Conservation (phyloP, 306 rosid genomes). For the Morella rubra region DNA sequence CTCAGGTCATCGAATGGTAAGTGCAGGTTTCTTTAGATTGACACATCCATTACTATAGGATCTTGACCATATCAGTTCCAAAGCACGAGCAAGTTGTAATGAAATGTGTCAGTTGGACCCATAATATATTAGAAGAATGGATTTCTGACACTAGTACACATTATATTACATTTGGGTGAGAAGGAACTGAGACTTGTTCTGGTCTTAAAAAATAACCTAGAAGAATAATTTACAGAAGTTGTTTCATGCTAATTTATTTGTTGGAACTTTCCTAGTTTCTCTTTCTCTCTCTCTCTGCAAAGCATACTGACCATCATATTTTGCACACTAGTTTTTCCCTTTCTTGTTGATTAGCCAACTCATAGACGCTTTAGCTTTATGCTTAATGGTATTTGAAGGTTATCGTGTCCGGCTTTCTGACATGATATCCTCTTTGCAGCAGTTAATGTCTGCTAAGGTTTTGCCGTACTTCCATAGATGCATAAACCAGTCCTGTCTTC, state of each 20-base stretch:
- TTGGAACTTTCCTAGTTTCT: neutral
- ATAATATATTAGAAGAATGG: neutral
- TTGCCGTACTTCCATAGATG: neutral
- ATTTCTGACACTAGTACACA: neutral
- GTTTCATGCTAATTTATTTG: neutral
- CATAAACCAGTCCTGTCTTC: conserved; percentile 9
- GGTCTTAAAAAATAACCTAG: neutral
- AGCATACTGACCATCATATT: neutral
- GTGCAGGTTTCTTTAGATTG: conserved; percentile 27
- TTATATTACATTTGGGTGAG: neutral
- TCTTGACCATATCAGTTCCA: neutral
- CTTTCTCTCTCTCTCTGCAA: neutral
- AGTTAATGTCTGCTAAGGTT: neutral
- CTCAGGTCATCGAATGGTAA: conserved; percentile 98
- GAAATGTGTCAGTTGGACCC: neutral
- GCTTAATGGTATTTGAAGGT: neutral
- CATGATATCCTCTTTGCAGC: neutral
- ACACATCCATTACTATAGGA: neutral
- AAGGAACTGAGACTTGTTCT: neutral
- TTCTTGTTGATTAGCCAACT: neutral
- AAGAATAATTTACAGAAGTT: neutral
- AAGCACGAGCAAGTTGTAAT: neutral
- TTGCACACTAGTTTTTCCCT: neutral
- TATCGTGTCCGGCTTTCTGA: neutral
- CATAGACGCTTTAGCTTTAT: neutral